A percentile compares a stretch with the other conserved stretches of the same genome.
These are phyloP conservation scores for Boletus sensibilis DNA, from an alignment of 768 basidiomycete species.

Conservation along the genomic window DNA sequence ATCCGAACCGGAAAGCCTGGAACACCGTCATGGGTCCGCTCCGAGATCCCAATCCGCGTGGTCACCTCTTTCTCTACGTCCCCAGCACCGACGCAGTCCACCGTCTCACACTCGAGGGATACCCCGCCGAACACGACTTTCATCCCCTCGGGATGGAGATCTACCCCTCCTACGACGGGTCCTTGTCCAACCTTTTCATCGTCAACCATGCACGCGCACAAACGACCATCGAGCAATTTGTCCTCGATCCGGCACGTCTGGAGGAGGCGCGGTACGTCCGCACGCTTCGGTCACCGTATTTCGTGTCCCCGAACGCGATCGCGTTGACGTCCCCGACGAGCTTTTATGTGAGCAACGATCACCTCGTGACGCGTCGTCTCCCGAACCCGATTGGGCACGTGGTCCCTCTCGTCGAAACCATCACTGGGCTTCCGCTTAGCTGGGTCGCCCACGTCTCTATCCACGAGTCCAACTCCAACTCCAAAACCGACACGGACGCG, in stretches of 20 bases:
- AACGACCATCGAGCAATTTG: conserved; percentile 70
- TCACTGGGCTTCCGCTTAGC: conserved; percentile 55
- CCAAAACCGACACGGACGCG: conserved; percentile 15
- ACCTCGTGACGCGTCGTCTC: conserved; percentile 61
- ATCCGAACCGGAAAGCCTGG: conserved; percentile 54
- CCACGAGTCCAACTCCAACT: conserved; percentile 20
- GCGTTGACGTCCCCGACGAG: conserved; percentile 63
- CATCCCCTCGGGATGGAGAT: conserved; percentile 69
- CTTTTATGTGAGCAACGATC: conserved; percentile 76
- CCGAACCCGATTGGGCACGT: conserved; percentile 48
- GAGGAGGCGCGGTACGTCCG: conserved; percentile 52
- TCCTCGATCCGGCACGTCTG: conserved; percentile 44
- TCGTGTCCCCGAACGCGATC: conserved; percentile 66
- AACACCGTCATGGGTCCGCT: conserved; percentile 79
- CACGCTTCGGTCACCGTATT: conserved; percentile 57
- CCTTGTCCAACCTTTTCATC: conserved; percentile 57
- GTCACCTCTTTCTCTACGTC: conserved; percentile 59
- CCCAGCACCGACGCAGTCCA: conserved; percentile 29
- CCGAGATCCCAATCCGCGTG: conserved; percentile 53
- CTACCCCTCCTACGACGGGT: conserved; percentile 48
- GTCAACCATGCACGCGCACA: conserved; percentile 64
- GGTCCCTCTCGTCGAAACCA: conserved; percentile 53
- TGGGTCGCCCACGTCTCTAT: conserved; percentile 59
- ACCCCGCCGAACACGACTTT: conserved; percentile 59
- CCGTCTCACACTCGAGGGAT: conserved; percentile 47